Base-by-base conservation (phyloP, 2,329 filamentous ascomycete species). In the Fonsecaea pedrosoi region DNA sequence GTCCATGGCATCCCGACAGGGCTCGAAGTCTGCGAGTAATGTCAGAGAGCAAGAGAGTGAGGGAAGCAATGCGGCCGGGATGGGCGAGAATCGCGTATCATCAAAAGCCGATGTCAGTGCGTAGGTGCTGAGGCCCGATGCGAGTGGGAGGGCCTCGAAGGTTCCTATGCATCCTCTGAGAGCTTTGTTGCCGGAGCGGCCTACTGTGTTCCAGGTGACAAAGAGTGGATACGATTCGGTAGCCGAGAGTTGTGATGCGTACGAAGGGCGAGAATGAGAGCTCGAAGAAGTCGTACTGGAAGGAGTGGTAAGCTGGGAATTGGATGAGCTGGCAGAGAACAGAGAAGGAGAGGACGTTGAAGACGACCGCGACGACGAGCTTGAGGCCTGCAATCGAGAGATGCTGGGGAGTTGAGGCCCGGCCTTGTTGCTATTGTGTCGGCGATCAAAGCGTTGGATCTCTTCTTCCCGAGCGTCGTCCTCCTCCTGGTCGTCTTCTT, bases 91-190 rank as follows among this genome's bases (percentile, higher is more conserved):
- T 69, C 87, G 86, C 12, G 80, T 82, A 74, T 90, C 87, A 71
- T 89, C 85, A 71, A 89, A 88, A 18, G 87, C 87, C 77, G 94
- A 93, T 60, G 90, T 95, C 71, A 96, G 81, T 55, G 94, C 91
- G 79, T 97, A 98, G 68, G 87, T 88, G 60, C 87, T 83, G 53
- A 99, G 82, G 3, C 93, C 94, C 1, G 86, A 79, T 35, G 88
- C 84, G 12, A 99, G 86, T 58, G 90, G 87, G 74, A 92, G 87
- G 1, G 89, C 78, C 75, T 94, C 91, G 75, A 98, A 99, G 2
- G 94, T 99, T 72, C 95, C 95, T 76, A 99, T 98, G 83, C 95
- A 99, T 67, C 95, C 95, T 67, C 95, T 90, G 50, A 99, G 86
- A 30, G 85, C 86, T 76, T 89, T 89, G 70, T 87, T 81, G 34